Base-by-base conservation (phyloP, 805 yeast genomes). In the Saccharomycopsis sp. region DNA sequence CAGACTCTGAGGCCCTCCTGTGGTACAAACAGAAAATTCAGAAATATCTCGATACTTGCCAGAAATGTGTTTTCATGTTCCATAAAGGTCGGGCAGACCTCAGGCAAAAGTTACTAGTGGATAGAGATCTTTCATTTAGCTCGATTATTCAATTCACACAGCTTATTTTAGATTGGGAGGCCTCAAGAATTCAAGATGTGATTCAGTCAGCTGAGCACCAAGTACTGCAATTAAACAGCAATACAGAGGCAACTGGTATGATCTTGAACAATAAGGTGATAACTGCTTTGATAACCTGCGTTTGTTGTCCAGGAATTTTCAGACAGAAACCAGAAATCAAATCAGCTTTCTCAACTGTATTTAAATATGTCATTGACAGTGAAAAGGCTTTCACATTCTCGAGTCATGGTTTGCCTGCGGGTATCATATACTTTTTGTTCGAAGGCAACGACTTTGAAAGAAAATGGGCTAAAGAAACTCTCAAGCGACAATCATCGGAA, bases 81-180 rank as follows among this genome's bases (percentile, higher is more conserved):
- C 74, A 75, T 44, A 55, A 62, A 30, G 75, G 77, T 3, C 66
- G 77, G 50, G 67, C 75, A 10, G 58, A 59, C 17, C 57, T 80
- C 41, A 60, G 74, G 35, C 62, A 69, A 38, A 72, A 68, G 29
- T 77, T 80, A 52, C 63, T 74, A 2, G 53, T 65, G 4, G 62
- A 65, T 21, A 63, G 84, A 53, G 63, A 65, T 9, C 63, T 75
- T 2, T 59, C 64, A 2, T 70, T 72, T 64, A 66, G 64, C 35
- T 57, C 61, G 42, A 61, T 62, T 3, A 49, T 56, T 7, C 52
- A 53, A 32, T 62, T 62, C 47, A 54, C 54, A 44, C 56, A 58
- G 30, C 54, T 58, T 30, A 62, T 62, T 3, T 56, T 59, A 21
- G 45, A 35, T 22, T 62, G 67, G 67, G 58, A 65, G 45, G 48